phyloP scores from a whole-genome alignment of 2,329 filamentous ascomycete species.

The Dothideomycetes sp. region DNA sequence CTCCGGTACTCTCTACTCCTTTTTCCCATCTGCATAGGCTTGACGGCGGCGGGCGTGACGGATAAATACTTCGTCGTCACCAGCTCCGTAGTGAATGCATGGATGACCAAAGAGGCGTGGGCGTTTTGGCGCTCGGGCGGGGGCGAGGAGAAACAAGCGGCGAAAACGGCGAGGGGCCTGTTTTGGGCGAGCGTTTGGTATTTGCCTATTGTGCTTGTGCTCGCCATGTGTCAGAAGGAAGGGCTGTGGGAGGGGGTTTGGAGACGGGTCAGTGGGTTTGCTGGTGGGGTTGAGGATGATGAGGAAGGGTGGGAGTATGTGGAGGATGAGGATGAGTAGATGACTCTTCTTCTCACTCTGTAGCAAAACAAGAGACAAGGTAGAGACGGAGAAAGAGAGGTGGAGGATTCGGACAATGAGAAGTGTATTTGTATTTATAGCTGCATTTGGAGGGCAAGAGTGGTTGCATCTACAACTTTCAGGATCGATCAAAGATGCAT shows the following conservation, averaged over 20 bases:
- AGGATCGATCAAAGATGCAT: no score
- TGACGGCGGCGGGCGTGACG: conserved; percentile 72
- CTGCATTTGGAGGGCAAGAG: no score
- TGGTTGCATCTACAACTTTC: no score
- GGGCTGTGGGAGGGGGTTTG: conserved; percentile 81
- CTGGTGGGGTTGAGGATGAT: conserved; percentile 44
- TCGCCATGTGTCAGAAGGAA: conserved; percentile 88
- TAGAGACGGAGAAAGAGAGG: no score
- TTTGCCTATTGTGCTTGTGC: conserved; percentile 75
- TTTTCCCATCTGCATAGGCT: conserved; percentile 71
- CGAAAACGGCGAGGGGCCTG: conserved; percentile 58
- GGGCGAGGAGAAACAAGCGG: conserved; percentile 45
- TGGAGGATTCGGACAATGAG: no score
- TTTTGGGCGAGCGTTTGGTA: conserved; percentile 99
- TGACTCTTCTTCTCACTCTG: conserved; percentile 1
- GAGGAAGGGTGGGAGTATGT: conserved; percentile 44
- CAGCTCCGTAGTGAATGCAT: conserved; percentile 71
- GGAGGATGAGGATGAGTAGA: conserved; percentile 5
- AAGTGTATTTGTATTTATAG: no score
- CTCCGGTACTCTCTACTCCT: conserved; percentile 77
- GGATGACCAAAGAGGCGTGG: conserved; percentile 72
- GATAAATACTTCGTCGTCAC: conserved; percentile 76
- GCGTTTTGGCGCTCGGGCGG: conserved; percentile 73
- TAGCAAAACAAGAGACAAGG: no score
- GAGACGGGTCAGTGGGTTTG: conserved; percentile 52